Evolutionary conservation across 768 basidiomycete species (phyloP).

Genomic region (Pholiota conissans): DNA sequence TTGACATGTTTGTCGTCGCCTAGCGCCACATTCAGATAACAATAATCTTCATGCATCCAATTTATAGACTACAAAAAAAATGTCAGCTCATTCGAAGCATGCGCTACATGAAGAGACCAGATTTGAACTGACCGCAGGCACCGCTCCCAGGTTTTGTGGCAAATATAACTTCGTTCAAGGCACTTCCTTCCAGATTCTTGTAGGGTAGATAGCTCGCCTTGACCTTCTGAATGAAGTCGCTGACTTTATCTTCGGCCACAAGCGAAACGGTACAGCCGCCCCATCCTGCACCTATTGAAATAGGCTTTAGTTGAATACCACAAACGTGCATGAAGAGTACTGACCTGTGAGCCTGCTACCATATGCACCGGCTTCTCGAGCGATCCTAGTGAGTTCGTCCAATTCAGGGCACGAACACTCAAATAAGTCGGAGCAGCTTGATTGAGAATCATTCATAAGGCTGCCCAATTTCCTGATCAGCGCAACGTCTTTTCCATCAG

Average conservation of each 20-base stretch:
- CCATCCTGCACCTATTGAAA: conserved; percentile 75
- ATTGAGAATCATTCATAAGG: conserved; percentile 80
- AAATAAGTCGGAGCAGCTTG: conserved; percentile 64
- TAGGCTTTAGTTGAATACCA: background rate
- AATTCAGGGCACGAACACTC: conserved; percentile 84
- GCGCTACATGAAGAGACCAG: background rate
- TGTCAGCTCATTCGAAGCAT: background rate
- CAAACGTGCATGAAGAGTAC: conserved; percentile 9
- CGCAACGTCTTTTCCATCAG: conserved; percentile 11
- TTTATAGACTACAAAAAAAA: background rate
- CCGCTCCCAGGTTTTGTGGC: conserved; percentile 83
- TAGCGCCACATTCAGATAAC: background rate
- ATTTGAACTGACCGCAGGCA: conserved; percentile 61
- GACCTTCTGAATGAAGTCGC: conserved; percentile 62
- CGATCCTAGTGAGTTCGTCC: conserved; percentile 64
- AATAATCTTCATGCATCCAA: background rate
- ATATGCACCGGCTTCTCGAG: conserved; percentile 69
- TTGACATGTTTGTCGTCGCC: background rate
- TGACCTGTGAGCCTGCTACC: conserved; percentile 84
- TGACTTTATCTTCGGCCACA: conserved; percentile 63
- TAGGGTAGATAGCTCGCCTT: conserved; percentile 67
- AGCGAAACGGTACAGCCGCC: conserved; percentile 89
- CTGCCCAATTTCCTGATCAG: conserved; percentile 46
- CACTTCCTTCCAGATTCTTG: conserved; percentile 53
- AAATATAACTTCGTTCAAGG: conserved; percentile 69